Evolutionary conservation across 306 rosid species (phyloP).

Genomic region (Begonia fuchsioides): DNA sequence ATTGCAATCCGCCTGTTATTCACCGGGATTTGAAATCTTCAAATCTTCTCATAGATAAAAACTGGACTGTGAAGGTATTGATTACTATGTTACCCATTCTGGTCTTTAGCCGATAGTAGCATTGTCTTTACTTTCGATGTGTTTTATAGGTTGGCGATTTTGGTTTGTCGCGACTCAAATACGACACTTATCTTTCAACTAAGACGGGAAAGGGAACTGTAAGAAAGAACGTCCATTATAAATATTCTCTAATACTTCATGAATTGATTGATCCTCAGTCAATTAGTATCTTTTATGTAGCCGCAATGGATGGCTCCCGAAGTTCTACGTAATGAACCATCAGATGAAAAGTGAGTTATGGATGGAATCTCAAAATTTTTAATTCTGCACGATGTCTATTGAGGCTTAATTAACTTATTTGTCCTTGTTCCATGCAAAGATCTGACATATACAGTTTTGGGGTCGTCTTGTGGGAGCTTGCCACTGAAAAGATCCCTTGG

Average conservation of each 20-base stretch:
- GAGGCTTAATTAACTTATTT: neutral
- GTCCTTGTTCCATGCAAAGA: conserved; percentile 25
- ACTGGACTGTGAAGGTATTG: conserved; percentile 90
- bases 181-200: conserved; percentile 77
- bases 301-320: conserved; percentile 99
- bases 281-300: conserved; percentile 29
- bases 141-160: conserved; percentile 81
- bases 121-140: too few species aligned
- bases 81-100: too few species aligned
- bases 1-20: conserved; percentile 77
- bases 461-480: conserved; percentile 96
- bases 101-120: too few species aligned
- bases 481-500: conserved; percentile 97
- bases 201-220: conserved; percentile 99
- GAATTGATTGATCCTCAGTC: conserved; percentile 5
- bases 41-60: conserved; percentile 82
- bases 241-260: too few species aligned
- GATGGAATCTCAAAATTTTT: too few species aligned
- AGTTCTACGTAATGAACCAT: conserved; percentile 95
- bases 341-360: conserved; percentile 77
- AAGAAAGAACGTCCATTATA: neutral
- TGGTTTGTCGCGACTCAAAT: conserved; percentile 96
- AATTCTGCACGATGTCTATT: neutral
- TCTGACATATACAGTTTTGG: conserved; percentile 97
- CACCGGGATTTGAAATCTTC: conserved; percentile 96